Base-by-base conservation (phyloP, 495 filamentous ascomycete species). In the Talaromyces borbonicus region DNA sequence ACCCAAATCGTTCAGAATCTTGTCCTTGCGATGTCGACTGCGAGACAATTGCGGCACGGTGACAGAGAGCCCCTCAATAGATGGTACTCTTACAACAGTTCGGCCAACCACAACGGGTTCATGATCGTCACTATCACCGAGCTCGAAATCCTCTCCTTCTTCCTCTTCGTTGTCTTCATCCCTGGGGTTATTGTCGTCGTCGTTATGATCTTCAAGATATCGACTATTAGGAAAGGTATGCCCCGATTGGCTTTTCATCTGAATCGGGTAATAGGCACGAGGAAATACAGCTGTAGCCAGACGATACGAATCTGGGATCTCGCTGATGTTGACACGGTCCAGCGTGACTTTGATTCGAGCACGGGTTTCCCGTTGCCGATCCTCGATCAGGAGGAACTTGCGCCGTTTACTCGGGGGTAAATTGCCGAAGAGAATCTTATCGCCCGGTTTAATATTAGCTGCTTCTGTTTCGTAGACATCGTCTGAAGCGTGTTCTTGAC, bases 321-420 rank as follows among this genome's bases (percentile, higher is more conserved):
- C 90, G 51, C 86, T 79, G 64, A 92, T 90, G 49, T 95, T 81
- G 43, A 95, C 87, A 14, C 79, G 76, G 47, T 95, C 87, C 19
- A 97, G 75, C 51, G 81, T 87, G 25, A 95, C 87, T 47, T 87
- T 81, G 29, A 96, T 89, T 5, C 92, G 79, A 7, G 94, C 78
- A 37, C 89, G 81, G 24, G 74, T 74, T 31, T 80, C 78, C 38
- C 87, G 82, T 41, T 85, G 83, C 12, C 73, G 75, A 60, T 97
- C 92, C 49, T 95, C 87, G 18, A 98, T 88, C 3, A 95, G 77
- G 53, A 98, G 94, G 60, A 97, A 97, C 60, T 95, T 98, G 52
- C 90, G 83, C 44, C 83, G 85, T 63, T 93, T 95, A 43, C 80
- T 79, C 43, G 87, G 85, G 1, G 90, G 90, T 19, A 95, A 72